These are phyloP conservation scores for Agaricus blazei DNA, from an alignment of 768 basidiomycete species.

Conservation along the genomic window DNA sequence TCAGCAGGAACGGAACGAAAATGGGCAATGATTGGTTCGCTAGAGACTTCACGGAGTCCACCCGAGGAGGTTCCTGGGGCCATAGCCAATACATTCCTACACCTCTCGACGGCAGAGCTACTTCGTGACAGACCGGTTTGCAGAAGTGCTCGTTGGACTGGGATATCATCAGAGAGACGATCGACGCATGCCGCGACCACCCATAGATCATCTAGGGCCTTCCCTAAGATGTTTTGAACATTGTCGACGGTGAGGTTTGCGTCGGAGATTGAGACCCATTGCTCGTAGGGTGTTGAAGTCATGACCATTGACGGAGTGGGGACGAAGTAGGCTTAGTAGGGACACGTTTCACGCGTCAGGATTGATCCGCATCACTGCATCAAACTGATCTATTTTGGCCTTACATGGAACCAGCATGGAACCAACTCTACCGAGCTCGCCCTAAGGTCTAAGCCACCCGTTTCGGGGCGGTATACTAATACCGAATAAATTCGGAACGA, in stretches of 20 bases:
- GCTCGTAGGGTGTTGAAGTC: constrained; percentile 30
- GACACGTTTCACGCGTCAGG: neutral
- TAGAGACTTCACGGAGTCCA: constrained; percentile 4
- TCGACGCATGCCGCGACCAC: constrained; percentile 70
- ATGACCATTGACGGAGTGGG: constrained; percentile 25
- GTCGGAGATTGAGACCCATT: constrained; percentile 57
- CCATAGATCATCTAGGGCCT: constrained; percentile 69
- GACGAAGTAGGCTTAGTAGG: neutral
- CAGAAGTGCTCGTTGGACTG: constrained; percentile 53
- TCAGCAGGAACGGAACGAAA: constrained; percentile 56
- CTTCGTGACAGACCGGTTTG: constrained; percentile 63
- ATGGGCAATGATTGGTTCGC: constrained; percentile 38
- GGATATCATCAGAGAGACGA: constrained; percentile 53
- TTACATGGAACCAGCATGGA: no score
- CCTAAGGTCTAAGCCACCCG: no score
- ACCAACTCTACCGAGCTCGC: no score
- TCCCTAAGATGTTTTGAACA: constrained; percentile 42
- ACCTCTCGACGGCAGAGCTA: constrained; percentile 38
- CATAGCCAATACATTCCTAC: constrained; percentile 28
- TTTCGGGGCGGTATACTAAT: no score
- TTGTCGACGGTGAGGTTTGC: constrained; percentile 48
- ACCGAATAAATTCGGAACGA: no score
- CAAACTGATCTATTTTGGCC: no score
- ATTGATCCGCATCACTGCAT: constrained; percentile 2
- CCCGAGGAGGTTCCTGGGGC: constrained; percentile 8